Evolutionary conservation across 352 stramenopile genomes (phyloP), one percentile per base, ranked within the genome.

Genomic region (Pythium scleroteichum): DNA sequence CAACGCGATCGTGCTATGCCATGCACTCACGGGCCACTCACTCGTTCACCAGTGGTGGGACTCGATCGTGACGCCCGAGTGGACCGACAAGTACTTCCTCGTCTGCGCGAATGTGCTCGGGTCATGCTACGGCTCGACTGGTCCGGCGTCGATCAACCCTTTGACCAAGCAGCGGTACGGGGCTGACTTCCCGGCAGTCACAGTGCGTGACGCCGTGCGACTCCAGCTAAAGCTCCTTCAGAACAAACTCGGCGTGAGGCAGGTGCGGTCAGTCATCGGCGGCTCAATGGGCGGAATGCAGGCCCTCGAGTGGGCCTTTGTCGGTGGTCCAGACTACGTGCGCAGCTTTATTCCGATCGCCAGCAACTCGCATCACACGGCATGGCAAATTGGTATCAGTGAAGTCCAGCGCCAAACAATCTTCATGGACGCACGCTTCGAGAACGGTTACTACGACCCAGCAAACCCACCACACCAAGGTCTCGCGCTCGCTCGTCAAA

Each of bases 261-360:
- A 90, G 39, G 61, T 99, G 39, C 68, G 72, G n/a, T 70, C 78
- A 16, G 96, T 99, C 3, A 90, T 99, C 60, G 96, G 96, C 29
- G 96, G 96, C 17, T 98, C 88, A n/a, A 88, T 99, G 66, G 96
- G 96, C 26, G 96, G 96, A 24, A 99, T 99, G 96, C 95, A 98
- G 73, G 84, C 91, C n/a, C 89, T 99, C 50, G 96, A 99, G 72
- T 98, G 96, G 90, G 92, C 82, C 12, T 96, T 97, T 44, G 71
- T 97, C 42, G 64, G 52, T 22, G 93, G 82, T 2, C 56, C 69
- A 6, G 75, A 82, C 5, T 97, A 90, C 52, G 89, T 98, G 17
- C 67, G 87, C 52, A 94, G 82, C n/a, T 85, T 97, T 38, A 75
- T 98, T 47, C 78, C 94, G 9, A 98, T 99, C 72, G 94, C 94